Conservation (phyloP, 228 moss, liverwort and hornwort species). For the Sphagnum magellanicum region DNA sequence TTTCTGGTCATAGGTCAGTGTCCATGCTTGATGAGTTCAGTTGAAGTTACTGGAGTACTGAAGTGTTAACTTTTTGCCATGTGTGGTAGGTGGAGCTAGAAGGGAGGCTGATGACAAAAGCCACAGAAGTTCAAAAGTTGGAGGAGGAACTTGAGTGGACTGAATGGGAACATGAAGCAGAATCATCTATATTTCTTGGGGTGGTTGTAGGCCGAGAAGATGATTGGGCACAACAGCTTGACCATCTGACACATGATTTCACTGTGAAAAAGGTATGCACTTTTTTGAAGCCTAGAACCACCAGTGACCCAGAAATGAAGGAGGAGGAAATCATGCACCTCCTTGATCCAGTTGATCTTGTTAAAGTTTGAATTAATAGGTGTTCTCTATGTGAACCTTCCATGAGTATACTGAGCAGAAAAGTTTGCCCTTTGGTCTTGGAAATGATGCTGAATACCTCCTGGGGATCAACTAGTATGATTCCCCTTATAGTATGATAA, state of each 20-base stretch:
- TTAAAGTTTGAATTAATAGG: background rate
- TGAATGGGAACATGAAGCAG: slow-evolving; percentile 39
- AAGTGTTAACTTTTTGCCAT: too few relatives aligned
- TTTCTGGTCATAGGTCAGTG: too few relatives aligned
- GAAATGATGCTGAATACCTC: background rate
- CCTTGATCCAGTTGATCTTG: background rate
- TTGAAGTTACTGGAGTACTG: too few relatives aligned
- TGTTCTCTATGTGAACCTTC: background rate
- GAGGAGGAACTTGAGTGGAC: slow-evolving; percentile 34
- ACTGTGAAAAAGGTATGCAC: slow-evolving; percentile 13
- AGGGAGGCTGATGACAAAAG: slow-evolving; percentile 24
- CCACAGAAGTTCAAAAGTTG: slow-evolving; percentile 32
- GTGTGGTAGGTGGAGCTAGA: slow-evolving; percentile 24
- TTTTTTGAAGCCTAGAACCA: background rate
- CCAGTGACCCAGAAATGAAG: background rate
- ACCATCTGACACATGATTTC: slow-evolving; percentile 10
- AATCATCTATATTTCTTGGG: slow-evolving; percentile 22
- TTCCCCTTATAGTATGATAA: background rate
- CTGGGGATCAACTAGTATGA: background rate
- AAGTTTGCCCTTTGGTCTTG: background rate
- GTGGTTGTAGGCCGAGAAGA: slow-evolving; percentile 11
- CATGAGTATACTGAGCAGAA: too few relatives aligned
- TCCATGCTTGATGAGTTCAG: too few relatives aligned
- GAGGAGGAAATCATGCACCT: background rate
- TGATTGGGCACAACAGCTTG: slow-evolving; percentile 12